Evolutionary conservation across 352 stramenopile genomes (phyloP).

Genomic region (Thalassiosira exigua): DNA sequence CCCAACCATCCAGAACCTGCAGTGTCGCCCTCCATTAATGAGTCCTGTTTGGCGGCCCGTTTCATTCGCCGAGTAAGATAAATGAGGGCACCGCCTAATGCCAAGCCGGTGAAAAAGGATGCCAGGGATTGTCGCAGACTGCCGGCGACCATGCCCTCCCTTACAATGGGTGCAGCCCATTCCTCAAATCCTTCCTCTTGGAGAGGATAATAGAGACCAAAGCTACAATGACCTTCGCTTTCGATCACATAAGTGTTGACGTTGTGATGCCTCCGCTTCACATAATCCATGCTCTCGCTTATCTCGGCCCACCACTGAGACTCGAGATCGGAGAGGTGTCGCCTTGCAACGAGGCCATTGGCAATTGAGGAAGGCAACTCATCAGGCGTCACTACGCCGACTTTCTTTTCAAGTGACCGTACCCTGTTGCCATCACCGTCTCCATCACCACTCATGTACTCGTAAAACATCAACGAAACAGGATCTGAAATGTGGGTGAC

Average conservation of each 20-base stretch:
- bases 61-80: too few relatives aligned
- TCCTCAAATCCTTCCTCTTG: conserved; percentile 45
- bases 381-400: neutral
- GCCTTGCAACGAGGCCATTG: too few relatives aligned
- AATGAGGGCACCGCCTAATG: too few relatives aligned
- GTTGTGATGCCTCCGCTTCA: conserved; percentile 41
- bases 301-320: conserved; percentile 41
- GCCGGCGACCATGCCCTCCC: too few relatives aligned
- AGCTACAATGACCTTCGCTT: conserved; percentile 43
- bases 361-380: too few relatives aligned
- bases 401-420: neutral
- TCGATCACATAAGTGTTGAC: conserved; percentile 49
- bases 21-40: too few relatives aligned
- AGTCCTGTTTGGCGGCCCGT: too few relatives aligned
- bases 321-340: neutral
- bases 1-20: too few relatives aligned
- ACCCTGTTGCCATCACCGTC: neutral
- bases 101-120: too few relatives aligned
- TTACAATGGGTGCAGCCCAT: too few relatives aligned
- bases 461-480: conserved; percentile 42
- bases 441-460: conserved; percentile 43
- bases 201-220: conserved; percentile 45
- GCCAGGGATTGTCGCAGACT: too few relatives aligned
- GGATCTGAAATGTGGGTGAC: conserved; percentile 41
- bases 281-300: conserved; percentile 16